phyloP scores from a whole-genome alignment of 73 alveolate species.

The Paraurostyla sp. region DNA sequence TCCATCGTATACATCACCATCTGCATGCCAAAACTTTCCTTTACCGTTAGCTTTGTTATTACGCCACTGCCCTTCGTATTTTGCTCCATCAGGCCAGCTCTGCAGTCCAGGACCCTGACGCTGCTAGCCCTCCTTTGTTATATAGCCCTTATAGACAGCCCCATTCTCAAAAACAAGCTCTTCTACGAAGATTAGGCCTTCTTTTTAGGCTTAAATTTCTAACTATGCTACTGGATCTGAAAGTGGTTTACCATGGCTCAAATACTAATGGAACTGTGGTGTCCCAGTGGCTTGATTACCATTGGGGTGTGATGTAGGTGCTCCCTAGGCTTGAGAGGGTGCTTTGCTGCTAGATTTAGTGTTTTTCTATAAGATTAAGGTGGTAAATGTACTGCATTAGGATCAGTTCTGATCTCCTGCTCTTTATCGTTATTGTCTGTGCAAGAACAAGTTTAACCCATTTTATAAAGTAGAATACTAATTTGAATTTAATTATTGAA shows the following conservation, averaged over 20 bases:
- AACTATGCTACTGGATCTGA: neutral
- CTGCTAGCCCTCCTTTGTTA: slow-evolving; percentile 2
- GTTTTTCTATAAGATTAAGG: too few relatives aligned
- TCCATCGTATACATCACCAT: slow-evolving; percentile 88
- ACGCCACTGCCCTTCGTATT: slow-evolving; percentile 84
- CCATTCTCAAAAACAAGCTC: slow-evolving; percentile 62
- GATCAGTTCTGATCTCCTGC: slow-evolving; percentile 51
- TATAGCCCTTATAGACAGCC: slow-evolving; percentile 52
- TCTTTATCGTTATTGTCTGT: slow-evolving; percentile 25
- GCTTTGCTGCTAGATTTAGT: too few relatives aligned
- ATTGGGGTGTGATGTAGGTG: too few relatives aligned
- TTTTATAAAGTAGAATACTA: too few relatives aligned
- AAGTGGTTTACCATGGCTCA: neutral
- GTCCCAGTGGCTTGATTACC: too few relatives aligned
- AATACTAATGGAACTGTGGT: too few relatives aligned
- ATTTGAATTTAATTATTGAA: too few relatives aligned
- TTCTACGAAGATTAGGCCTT: slow-evolving; percentile 34
- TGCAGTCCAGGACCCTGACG: slow-evolving; percentile 88
- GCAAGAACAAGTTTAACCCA: slow-evolving; percentile 52
- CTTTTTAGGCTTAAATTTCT: slow-evolving; percentile 36
- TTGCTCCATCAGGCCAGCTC: slow-evolving; percentile 84
- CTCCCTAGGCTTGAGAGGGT: too few relatives aligned
- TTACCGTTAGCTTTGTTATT: slow-evolving; percentile 80
- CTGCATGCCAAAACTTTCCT: slow-evolving; percentile 83
- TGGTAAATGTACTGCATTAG: too few relatives aligned